Conservation (phyloP, 805 yeast species). For the Saccharomycopsis fibuligera region DNA sequence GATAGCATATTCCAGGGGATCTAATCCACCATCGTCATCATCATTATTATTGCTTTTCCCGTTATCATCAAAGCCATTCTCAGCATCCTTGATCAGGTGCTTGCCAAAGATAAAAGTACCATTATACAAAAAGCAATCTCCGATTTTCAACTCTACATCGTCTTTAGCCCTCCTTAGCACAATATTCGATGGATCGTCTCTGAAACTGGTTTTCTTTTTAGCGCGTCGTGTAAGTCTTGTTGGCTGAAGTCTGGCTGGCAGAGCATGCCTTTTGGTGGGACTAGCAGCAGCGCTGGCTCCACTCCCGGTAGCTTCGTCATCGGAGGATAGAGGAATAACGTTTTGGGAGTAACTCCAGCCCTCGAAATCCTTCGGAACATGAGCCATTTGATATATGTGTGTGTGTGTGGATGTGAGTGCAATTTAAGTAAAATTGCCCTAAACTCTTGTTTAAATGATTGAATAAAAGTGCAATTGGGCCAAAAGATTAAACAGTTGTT, state of each 20-base stretch:
- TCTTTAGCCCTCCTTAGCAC: slow-evolving; percentile 8
- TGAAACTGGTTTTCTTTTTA: neutral
- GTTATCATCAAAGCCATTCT: no score
- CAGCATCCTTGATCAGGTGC: neutral
- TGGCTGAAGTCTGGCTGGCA: no score
- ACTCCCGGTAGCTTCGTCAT: neutral
- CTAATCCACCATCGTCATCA: no score
- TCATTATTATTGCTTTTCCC: no score
- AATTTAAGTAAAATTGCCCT: no score
- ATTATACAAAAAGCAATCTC: slow-evolving; percentile 15
- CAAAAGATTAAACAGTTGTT: no score
- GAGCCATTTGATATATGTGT: slow-evolving; percentile 13
- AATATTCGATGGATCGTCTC: slow-evolving; percentile 13
- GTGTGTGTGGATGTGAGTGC: no score
- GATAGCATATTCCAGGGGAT: neutral
- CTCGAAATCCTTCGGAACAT: slow-evolving; percentile 4
- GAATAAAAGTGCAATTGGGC: no score
- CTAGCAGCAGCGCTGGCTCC: neutral
- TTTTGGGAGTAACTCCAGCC: slow-evolving; percentile 15
- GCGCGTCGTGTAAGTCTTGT: neutral
- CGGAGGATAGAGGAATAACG: slow-evolving; percentile 1
- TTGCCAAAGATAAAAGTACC: neutral
- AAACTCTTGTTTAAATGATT: no score
- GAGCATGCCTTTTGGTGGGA: no score
- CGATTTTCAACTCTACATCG: slow-evolving; percentile 7